Conservation (phyloP, 108 stramenopile species). For the Cyclotella distinguenda region DNA sequence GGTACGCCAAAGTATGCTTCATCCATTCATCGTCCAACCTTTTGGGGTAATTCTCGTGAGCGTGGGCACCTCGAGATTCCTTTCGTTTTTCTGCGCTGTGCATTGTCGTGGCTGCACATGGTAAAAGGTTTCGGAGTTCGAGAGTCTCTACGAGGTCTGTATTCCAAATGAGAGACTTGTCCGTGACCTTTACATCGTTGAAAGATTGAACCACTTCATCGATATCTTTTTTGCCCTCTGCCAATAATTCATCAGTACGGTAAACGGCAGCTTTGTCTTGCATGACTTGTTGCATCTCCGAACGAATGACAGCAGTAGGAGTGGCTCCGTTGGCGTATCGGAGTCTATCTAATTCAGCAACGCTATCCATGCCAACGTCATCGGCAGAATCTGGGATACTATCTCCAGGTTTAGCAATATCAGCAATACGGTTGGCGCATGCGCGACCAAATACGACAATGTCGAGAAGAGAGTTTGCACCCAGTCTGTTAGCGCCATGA, state of each 20-base stretch:
- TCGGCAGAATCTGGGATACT: constrained; percentile 58
- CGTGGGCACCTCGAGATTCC: constrained; percentile 98
- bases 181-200: constrained; percentile 86
- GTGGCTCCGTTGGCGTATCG: constrained; percentile 81
- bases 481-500: constrained; percentile 99
- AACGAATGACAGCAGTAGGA: constrained; percentile 87
- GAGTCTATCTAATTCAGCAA: constrained; percentile 87
- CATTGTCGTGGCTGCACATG: constrained; percentile 96
- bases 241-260: constrained; percentile 85
- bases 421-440: constrained; percentile 94
- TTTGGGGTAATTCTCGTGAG: constrained; percentile 95
- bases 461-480: constrained; percentile 97
- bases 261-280: constrained; percentile 99
- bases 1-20: constrained; percentile 96
- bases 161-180: constrained; percentile 98
- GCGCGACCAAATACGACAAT: constrained; percentile 99
- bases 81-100: constrained; percentile 95
- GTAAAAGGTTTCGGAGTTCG: constrained; percentile 89
- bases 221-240: constrained; percentile 84
- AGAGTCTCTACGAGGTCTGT: constrained; percentile 98
- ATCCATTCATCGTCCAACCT: constrained; percentile 98
- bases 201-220: constrained; percentile 89
- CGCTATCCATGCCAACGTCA: constrained; percentile 86
- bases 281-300: constrained; percentile 95
- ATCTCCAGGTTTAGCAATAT: constrained; percentile 94